Evolutionary conservation across 164 flowering plant species (phyloP).

Genomic region (Sextonia rubra): DNA sequence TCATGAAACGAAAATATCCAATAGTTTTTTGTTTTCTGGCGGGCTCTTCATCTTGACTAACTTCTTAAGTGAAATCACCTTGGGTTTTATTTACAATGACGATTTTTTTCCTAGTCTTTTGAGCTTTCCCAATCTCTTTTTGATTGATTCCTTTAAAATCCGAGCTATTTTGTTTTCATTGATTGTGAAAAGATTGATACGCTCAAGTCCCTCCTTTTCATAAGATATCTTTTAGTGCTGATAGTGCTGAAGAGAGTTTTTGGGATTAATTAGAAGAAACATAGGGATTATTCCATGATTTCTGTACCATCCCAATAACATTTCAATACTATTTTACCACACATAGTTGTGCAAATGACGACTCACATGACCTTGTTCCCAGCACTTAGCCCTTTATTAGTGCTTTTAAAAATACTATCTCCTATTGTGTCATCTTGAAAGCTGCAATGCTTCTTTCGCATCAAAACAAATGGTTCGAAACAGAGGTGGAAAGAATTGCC

Average conservation of each 20-base stretch:
- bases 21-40: neutral
- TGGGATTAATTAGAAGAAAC: slow-evolving; percentile 9
- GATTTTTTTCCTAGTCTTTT: neutral
- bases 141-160: neutral
- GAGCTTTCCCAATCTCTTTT: neutral
- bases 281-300: slow-evolving; percentile 3
- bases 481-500: neutral
- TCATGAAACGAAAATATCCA: neutral
- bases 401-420: neutral
- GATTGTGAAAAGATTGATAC: neutral
- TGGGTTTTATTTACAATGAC: neutral
- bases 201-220: neutral
- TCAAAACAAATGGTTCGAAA: neutral
- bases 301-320: neutral
- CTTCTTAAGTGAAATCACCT: neutral
- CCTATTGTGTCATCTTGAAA: neutral
- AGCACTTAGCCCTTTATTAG: neutral
- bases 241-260: neutral
- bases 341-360: neutral
- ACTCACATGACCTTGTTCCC: slow-evolving; percentile 1
- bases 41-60: neutral
- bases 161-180: neutral
- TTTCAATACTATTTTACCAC: neutral
- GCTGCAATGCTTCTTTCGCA: neutral
- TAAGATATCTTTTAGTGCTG: neutral